Evolutionary conservation across 805 yeast genomes (phyloP), one percentile per base, ranked within the genome.

Genomic region (Maudiozyma saulgeensis): DNA sequence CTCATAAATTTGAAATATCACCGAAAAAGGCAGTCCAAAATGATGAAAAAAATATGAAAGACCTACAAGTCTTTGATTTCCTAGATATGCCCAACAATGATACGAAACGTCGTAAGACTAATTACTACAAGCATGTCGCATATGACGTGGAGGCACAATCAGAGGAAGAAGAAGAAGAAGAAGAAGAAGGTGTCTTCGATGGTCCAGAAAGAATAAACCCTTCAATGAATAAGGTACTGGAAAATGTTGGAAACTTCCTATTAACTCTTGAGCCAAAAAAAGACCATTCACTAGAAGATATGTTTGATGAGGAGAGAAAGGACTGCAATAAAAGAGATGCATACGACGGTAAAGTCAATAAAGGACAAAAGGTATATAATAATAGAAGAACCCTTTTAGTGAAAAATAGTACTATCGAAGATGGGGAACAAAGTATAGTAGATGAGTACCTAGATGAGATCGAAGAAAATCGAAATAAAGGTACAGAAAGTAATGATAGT

Each of bases 21-120:
- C 32, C 32, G 16, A 39, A 39, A 39, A 39, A 15, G 13, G n/a
- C 6, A 9, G 16, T 23, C 19, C 15, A 39, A 19, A 13, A 3
- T 7, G 32, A 28, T 28, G 12, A 28, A 23, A 19, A 39, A 39
- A 13, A 12, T 39, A 6, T 39, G 15, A 13, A 23, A 8, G 49
- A 53, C 19, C 31, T 55, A 11, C 53, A 52, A 16, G 57, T 57
- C 1, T 61, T 61, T 46, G 61, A 58, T 32, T 53, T 63, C 42
- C 38, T 63, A n/a, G 58, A 58, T 42, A 26, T 12, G 11, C 51
- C 51, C 19, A 43, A 48, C 19, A 48, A 51, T n/a, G 44, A 41
- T 13, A 48, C 37, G 2, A 56, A 50, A 21, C 51, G 44, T 38
- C 56, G 57, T 40, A 59, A 50, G 44, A 61, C 48, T 26, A 53